Conservation (phyloP, 2,329 filamentous ascomycete species). For the Aureobasidium sp. region DNA sequence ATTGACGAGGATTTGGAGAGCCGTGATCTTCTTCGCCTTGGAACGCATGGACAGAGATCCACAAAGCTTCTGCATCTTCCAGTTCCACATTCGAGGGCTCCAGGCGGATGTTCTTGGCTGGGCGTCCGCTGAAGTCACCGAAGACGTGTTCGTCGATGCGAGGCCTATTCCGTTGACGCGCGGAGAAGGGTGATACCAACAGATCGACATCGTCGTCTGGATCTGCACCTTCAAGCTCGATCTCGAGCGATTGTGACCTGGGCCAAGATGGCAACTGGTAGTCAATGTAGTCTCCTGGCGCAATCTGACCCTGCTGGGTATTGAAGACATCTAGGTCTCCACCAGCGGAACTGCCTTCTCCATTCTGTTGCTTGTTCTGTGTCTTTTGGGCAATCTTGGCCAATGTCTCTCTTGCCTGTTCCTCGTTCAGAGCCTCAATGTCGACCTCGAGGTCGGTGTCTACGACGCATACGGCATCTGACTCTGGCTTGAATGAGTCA, state of each 20-base stretch:
- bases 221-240: constrained; percentile 55
- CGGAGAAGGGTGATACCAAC: constrained; percentile 66
- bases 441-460: constrained; percentile 96
- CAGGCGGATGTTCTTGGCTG: constrained; percentile 50
- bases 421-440: constrained; percentile 88
- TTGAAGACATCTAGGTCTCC: constrained; percentile 69
- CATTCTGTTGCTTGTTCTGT: constrained; percentile 49
- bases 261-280: constrained; percentile 79
- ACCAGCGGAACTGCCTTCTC: constrained; percentile 62
- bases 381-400: constrained; percentile 63
- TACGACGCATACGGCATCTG: constrained; percentile 81
- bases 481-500: constrained; percentile 73
- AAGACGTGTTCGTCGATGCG: constrained; percentile 74
- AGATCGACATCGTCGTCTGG: constrained; percentile 57
- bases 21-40: constrained; percentile 23
- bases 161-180: constrained; percentile 62
- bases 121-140: constrained; percentile 54
- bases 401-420: constrained; percentile 83
- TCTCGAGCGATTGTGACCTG: constrained; percentile 54
- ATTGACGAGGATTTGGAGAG: constrained; percentile 21
- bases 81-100: constrained; percentile 68
- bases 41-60: constrained; percentile 63
- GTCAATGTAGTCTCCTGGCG: constrained; percentile 80
- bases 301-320: constrained; percentile 60
- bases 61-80: constrained; percentile 65